A percentile compares a stretch with the other conserved stretches of the same genome.
Conservation (phyloP, 805 yeast species). For the Yamadazyma takamatsuzukensis region DNA sequence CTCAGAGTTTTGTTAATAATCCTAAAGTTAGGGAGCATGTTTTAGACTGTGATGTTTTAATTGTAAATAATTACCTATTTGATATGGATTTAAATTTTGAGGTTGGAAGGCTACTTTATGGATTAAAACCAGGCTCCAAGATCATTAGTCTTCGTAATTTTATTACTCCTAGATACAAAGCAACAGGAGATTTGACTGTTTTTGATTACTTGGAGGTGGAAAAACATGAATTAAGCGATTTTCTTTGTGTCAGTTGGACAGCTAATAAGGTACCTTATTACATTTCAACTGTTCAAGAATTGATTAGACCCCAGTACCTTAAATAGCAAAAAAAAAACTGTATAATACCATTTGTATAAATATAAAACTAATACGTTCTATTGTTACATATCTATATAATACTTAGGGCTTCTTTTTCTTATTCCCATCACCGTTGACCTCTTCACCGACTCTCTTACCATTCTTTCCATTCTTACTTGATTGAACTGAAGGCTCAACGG, state of each 20-base stretch:
- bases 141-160: conserved; percentile 77
- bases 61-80: conserved; percentile 82
- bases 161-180: conserved; percentile 70
- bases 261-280: conserved; percentile 77
- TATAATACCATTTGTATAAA: conserved; percentile 1
- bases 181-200: conserved; percentile 49
- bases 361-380: conserved; percentile 1
- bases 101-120: conserved; percentile 61
- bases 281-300: conserved; percentile 61
- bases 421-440: not conserved
- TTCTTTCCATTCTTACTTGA: not conserved
- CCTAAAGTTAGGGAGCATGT: conserved; percentile 51
- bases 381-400: conserved; percentile 5
- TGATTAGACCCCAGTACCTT: conserved; percentile 33
- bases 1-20: conserved; percentile 71
- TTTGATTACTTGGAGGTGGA: conserved; percentile 64
- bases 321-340: conserved; percentile 1
- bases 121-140: conserved; percentile 68
- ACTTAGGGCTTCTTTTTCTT: conserved; percentile 5
- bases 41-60: conserved; percentile 62
- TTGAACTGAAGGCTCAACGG: conserved; percentile 28
- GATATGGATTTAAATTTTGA: conserved; percentile 68
- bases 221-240: conserved; percentile 55
- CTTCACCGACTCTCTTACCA: conserved; percentile 5
- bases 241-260: conserved; percentile 87